Evolutionary conservation across 495 filamentous ascomycete species (phyloP), one percentile per base, ranked within the genome.

Genomic region (Bryoglossum gracile): DNA sequence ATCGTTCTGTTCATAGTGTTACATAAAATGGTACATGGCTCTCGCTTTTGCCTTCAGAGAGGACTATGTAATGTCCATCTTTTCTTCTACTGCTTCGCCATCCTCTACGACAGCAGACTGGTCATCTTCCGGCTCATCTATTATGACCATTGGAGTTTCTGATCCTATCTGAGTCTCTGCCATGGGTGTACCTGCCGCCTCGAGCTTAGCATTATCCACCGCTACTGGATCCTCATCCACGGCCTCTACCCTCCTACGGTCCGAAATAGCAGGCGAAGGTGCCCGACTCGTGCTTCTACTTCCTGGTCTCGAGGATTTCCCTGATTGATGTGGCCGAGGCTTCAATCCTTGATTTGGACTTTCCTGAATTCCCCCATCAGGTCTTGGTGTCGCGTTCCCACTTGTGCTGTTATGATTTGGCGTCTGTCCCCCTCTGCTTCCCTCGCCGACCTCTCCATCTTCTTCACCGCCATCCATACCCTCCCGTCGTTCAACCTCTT

Each of bases 391-490:
- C 23, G 77, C 79, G 11, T 72, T 75, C 39, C 74, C 78, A 34
- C 73, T 74, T 8, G 61, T 56, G 17, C 65, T 66, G 10, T 59
- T 49, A 40, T 69, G 68, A 54, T 74, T 54, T n/a, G 75, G 74
- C 8, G 76, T 78, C 11, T 68, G 64, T 5, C 54, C 65, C 30
- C 67, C 71, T 33, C 58, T 67, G 45, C 65, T 56, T 14, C 51
- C 56, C 69, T 60, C 71, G 62, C 63, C 77, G 1, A 68, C 64
- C 26, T 72, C 70, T 34, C 79, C 82, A 34, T 78, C 84, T 38
- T 87, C 85, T 36, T 84, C 84, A 0, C 76, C 85, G 38, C 87
- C 87, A 53, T 85, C 86, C 58, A 92, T 94, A 23, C 91, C 91
- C 62, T 95, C 77, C 21, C 74, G 68, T 6, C 77, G 63, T 51